These are phyloP conservation scores for Allomyces macrogynus DNA, from an alignment of 192 early-diverging fungal genomes.

Conservation along the genomic window DNA sequence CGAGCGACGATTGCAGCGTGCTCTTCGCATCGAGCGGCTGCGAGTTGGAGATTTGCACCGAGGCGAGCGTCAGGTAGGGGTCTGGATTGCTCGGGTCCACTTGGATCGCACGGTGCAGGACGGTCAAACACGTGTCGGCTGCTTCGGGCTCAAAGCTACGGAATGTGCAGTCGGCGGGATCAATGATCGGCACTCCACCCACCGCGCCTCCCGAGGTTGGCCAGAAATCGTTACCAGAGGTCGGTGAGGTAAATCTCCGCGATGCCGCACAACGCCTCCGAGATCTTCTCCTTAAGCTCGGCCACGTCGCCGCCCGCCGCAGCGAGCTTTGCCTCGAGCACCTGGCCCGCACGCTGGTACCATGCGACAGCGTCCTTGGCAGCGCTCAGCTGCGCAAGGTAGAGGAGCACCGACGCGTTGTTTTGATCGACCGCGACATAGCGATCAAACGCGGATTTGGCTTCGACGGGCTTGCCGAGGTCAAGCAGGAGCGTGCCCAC, in stretches of 20 bases:
- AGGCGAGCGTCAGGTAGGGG: conserved; percentile 70
- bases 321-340: conserved; percentile 18
- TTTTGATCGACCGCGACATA: not conserved
- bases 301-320: conserved; percentile 13
- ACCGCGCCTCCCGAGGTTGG: not conserved
- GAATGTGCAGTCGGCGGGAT: not conserved
- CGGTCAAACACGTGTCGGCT: conserved; percentile 61
- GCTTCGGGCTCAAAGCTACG: conserved; percentile 64
- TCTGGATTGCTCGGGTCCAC: conserved; percentile 58
- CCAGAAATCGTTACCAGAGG: conserved; percentile 50
- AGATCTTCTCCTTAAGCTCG: conserved; percentile 40
- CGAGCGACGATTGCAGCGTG: conserved; percentile 40
- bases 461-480: not conserved
- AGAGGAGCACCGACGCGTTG: not conserved
- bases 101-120: conserved; percentile 40
- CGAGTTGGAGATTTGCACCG: conserved; percentile 69
- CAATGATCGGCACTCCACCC: not conserved
- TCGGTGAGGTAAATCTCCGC: conserved; percentile 95
- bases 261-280: conserved; percentile 77
- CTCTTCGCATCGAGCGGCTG: conserved; percentile 56
- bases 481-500: not conserved
- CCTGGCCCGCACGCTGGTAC: conserved; percentile 17
- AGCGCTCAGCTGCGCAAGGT: conserved; percentile 14
- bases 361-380: conserved; percentile 17
- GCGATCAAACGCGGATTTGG: not conserved